These are phyloP conservation scores for Ogataea paradorogensis DNA, from an alignment of 805 yeast species.

Conservation along the genomic window DNA sequence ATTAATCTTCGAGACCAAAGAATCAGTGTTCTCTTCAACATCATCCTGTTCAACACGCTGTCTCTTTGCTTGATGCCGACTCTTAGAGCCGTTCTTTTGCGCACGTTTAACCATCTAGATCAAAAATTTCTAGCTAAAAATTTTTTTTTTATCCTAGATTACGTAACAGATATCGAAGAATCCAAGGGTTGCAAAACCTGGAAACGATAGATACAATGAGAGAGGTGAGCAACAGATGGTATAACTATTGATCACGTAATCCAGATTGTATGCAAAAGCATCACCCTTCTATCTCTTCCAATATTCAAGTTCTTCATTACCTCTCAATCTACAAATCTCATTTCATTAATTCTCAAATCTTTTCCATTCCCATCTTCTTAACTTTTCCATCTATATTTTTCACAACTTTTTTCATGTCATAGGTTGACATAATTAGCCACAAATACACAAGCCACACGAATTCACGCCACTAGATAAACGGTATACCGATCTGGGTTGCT, in stretches of 20 bases:
- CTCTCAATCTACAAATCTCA: too few species aligned
- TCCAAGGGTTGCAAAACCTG: conserved; percentile 3
- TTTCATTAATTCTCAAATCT: not conserved
- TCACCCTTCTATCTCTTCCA: too few species aligned
- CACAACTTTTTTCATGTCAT: conserved; percentile 2
- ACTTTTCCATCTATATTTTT: not conserved
- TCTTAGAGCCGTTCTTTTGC: conserved; percentile 2
- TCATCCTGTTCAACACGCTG: conserved; percentile 12
- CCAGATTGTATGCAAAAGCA: too few species aligned
- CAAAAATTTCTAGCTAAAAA: conserved; percentile 10
- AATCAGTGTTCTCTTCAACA: conserved; percentile 35
- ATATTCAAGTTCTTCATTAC: too few species aligned
- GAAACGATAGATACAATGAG: not conserved
- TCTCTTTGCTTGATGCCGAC: conserved; percentile 12
- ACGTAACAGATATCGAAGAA: conserved; percentile 2
- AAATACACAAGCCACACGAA: conserved; percentile 6
- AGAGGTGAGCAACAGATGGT: too few species aligned
- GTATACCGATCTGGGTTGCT: conserved; percentile 5
- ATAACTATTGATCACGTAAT: too few species aligned
- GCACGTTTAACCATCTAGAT: conserved; percentile 13
- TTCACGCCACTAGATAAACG: conserved; percentile 1
- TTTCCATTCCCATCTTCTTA: too few species aligned
- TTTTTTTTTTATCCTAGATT: conserved; percentile 8
- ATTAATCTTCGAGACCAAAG: conserved; percentile 52
- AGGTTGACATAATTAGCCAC: not conserved